phyloP scores from a whole-genome alignment of 2,329 filamentous ascomycete genomes.

The Conoideocrella luteorostrata region DNA sequence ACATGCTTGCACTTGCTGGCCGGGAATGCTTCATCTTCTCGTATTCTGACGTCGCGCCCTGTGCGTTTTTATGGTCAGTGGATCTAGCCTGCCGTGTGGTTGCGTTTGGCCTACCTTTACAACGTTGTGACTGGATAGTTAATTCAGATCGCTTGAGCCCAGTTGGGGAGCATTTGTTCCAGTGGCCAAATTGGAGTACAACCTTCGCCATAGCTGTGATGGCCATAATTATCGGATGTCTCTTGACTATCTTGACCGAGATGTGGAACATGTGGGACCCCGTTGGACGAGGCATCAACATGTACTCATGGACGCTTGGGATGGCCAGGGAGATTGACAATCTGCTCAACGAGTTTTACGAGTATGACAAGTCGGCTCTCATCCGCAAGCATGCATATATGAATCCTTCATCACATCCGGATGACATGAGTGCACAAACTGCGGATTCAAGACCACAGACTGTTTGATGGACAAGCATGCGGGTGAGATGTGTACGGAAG shows the following conservation, averaged over 20 bases:
- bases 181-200: constrained; percentile 2
- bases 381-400: constrained; percentile 14
- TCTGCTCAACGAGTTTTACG: constrained; percentile 21
- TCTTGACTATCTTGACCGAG: constrained; percentile 16
- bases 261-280: constrained; percentile 22
- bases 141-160: neutral
- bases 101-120: constrained; percentile 11
- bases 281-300: constrained; percentile 15
- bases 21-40: constrained; percentile 15
- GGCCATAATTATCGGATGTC: constrained; percentile 7
- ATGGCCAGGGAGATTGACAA: constrained; percentile 22
- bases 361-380: constrained; percentile 11
- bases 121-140: constrained; percentile 15
- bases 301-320: constrained; percentile 18
- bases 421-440: neutral
- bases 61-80: constrained; percentile 13
- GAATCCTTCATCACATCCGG: neutral
- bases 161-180: neutral
- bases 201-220: constrained; percentile 7
- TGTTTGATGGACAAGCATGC: neutral
- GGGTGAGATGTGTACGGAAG: neutral
- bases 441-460: neutral
- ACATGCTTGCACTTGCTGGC: constrained; percentile 15
- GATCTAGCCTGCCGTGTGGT: constrained; percentile 10
- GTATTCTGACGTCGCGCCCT: constrained; percentile 14